Conservation (phyloP, 768 basidiomycete genomes). For the Strobilomyces confusus region DNA sequence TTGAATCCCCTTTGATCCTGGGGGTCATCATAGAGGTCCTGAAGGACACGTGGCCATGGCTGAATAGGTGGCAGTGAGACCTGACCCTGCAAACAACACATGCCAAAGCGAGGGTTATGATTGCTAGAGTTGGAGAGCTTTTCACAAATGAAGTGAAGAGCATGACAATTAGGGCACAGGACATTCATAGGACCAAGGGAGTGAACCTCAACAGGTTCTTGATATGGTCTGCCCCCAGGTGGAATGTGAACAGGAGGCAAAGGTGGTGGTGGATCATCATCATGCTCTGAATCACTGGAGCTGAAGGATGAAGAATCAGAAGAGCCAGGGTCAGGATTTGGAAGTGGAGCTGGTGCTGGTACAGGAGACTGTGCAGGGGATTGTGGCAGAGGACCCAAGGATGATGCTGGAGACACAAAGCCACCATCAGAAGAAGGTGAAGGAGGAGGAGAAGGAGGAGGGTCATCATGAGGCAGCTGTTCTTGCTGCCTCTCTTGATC, state of each 20-base stretch:
- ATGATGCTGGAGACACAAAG: too few relatives aligned
- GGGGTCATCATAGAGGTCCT: constrained; percentile 14
- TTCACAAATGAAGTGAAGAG: constrained; percentile 15
- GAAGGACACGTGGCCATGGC: constrained; percentile 13
- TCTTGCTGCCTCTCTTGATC: not conserved
- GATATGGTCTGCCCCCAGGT: constrained; percentile 7
- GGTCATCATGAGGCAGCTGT: not conserved
- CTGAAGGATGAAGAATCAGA: not conserved
- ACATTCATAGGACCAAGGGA: constrained; percentile 6
- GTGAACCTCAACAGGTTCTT: constrained; percentile 5
- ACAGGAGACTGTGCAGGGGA: too few relatives aligned
- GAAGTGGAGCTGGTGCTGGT: not conserved
- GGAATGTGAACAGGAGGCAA: not conserved
- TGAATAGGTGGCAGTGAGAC: constrained; percentile 20
- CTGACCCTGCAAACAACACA: constrained; percentile 28
- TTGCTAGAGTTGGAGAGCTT: not conserved
- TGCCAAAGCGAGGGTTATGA: constrained; percentile 17
- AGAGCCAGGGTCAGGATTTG: not conserved
- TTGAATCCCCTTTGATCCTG: constrained; percentile 20
- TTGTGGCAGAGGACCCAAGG: too few relatives aligned
- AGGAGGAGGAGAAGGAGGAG: not conserved
- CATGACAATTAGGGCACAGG: constrained; percentile 15
- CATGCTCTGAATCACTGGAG: not conserved
- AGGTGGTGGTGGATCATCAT: not conserved
- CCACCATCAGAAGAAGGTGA: too few relatives aligned